phyloP scores from a whole-genome alignment of 257 asterid species.

The Petunia secreta region DNA sequence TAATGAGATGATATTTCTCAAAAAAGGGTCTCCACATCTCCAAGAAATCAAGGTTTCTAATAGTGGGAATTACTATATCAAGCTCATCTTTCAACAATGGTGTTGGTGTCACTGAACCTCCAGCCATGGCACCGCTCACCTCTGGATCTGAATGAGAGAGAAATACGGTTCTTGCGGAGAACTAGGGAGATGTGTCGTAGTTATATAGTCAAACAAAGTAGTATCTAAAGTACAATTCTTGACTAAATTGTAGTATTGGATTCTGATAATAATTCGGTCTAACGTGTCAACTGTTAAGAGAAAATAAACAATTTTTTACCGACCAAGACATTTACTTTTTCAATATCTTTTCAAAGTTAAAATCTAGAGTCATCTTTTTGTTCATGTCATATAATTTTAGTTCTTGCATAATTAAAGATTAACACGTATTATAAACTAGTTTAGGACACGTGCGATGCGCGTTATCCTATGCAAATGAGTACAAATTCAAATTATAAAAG shows the following conservation, averaged over 20 bases:
- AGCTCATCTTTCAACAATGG: constrained; percentile 34
- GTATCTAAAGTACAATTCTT: not conserved
- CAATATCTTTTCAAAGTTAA: not conserved
- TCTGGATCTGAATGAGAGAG: not conserved
- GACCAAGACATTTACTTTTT: not conserved
- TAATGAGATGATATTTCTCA: constrained; percentile 26
- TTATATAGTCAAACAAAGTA: not conserved
- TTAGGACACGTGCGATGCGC: too few species aligned
- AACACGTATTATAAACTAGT: too few species aligned
- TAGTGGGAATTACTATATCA: constrained; percentile 29
- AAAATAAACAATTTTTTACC: not conserved
- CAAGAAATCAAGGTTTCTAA: constrained; percentile 31
- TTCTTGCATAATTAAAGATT: too few species aligned
- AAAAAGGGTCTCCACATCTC: constrained; percentile 34
- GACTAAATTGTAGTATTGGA: not conserved
- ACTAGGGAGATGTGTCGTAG: not conserved
- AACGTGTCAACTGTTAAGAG: not conserved
- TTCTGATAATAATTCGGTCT: not conserved
- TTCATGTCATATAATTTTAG: too few species aligned
- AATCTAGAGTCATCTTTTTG: not conserved
- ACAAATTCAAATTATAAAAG: too few species aligned
- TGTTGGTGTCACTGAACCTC: not conserved
- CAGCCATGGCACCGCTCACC: not conserved
- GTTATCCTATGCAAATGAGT: too few species aligned
- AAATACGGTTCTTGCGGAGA: not conserved